phyloP scores from a whole-genome alignment of 495 filamentous ascomycete genomes.

The Aspergillus saccharolyticus region DNA sequence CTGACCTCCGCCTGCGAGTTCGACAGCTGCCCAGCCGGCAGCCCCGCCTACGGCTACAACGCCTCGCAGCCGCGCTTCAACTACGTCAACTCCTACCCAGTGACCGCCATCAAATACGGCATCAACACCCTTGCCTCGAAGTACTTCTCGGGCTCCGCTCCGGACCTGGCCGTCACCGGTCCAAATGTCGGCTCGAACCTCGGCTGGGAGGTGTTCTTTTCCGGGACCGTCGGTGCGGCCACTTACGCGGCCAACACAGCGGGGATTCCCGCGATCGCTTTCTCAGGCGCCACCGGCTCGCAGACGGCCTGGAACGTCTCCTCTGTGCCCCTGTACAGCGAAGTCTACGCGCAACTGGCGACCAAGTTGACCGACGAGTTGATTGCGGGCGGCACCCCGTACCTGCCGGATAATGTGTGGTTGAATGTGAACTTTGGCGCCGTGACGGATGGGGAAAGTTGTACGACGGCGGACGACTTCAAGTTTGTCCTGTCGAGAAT shows the following conservation, averaged over 20 bases:
- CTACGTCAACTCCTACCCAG: constrained; percentile 66
- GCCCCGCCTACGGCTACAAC: constrained; percentile 51
- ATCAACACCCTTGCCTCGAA: constrained; percentile 50
- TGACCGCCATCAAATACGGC: constrained; percentile 59
- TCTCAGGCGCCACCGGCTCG: constrained; percentile 49
- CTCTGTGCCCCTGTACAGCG: constrained; percentile 44
- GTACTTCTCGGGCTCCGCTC: constrained; percentile 41
- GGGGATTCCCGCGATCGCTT: constrained; percentile 60
- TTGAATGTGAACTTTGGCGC: constrained; percentile 64
- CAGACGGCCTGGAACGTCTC: constrained; percentile 47
- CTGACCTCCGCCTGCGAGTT: constrained; percentile 50
- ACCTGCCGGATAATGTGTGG: constrained; percentile 53
- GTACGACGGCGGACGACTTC: constrained; percentile 45
- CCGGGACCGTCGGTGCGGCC: constrained; percentile 60
- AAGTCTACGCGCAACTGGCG: constrained; percentile 57
- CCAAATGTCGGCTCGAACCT: constrained; percentile 61
- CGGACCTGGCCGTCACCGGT: constrained; percentile 58
- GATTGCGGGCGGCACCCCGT: constrained; percentile 51
- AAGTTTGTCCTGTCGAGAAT: constrained; percentile 59
- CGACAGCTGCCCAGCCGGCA: constrained; percentile 52
- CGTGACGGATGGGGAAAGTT: constrained; percentile 36
- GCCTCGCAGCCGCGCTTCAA: constrained; percentile 53
- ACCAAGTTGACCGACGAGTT: constrained; percentile 50
- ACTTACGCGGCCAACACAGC: constrained; percentile 49
- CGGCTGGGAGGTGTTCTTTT: constrained; percentile 46